phyloP scores from a whole-genome alignment of 129 eudicot genomes.

The Helianthus tuberosus region DNA sequence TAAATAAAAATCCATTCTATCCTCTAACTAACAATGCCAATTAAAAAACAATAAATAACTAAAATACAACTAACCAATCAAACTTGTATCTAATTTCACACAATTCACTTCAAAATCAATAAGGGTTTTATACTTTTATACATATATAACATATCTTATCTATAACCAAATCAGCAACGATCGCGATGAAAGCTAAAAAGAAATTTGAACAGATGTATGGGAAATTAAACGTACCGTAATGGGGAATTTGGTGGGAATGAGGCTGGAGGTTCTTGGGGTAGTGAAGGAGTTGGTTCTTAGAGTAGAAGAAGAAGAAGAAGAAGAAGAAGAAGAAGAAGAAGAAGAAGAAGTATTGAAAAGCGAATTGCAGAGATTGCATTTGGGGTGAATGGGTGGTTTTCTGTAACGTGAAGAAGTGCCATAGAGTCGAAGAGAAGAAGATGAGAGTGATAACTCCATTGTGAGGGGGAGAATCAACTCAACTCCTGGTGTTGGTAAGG shows the following conservation, averaged over 20 bases:
- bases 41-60: not conserved
- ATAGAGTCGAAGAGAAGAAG: slow-evolving; percentile 38
- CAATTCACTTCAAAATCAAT: slow-evolving; percentile 11
- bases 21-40: slow-evolving; percentile 10
- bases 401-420: slow-evolving; percentile 26
- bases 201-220: not conserved
- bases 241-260: slow-evolving; percentile 6
- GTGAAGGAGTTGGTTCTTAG: slow-evolving; percentile 19
- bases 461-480: slow-evolving; percentile 35
- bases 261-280: slow-evolving; percentile 28
- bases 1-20: slow-evolving; percentile 1
- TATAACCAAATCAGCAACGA: slow-evolving; percentile 10
- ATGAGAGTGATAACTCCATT: slow-evolving; percentile 61
- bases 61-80: not conserved
- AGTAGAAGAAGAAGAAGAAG: slow-evolving; percentile 4
- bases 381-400: slow-evolving; percentile 3
- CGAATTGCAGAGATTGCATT: slow-evolving; percentile 12
- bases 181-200: not conserved
- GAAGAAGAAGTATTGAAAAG: slow-evolving; percentile 13
- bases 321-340: not conserved
- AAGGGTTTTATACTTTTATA: not conserved
- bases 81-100: not conserved
- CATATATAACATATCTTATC: no score
- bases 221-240: slow-evolving; percentile 40
- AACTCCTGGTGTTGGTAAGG: not conserved